Evolutionary conservation across 2,329 filamentous ascomycete species (phyloP), one percentile per base, ranked within the genome.

Genomic region (Gnomoniopsis sp.): DNA sequence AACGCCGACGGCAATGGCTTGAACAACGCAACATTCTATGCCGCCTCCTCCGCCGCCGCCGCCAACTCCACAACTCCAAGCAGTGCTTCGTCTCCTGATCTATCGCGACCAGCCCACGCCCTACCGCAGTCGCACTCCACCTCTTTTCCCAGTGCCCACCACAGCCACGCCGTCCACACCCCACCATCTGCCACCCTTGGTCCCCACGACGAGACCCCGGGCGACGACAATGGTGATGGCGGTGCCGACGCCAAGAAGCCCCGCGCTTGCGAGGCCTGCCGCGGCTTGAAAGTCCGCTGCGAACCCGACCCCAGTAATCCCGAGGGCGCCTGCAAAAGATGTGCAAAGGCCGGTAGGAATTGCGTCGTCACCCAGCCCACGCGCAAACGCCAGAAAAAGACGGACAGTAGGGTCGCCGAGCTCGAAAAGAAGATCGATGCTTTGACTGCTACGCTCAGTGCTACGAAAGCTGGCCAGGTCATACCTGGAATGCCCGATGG

Each of bases 401-500:
- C 90, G 55, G 93, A 96, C 71, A 93, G 86, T 64, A 83, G 91
- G 53, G 92, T 97, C 14, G 89, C 91, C 10, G 92, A 96, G 77
- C 79, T 97, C 53, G 92, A 96, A 78, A 91, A 88, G 79, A 96
- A 96, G 77, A 93, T 96, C 63, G 91, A 96, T 76, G 90, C 89
- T 10, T 72, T 96, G 70, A 96, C 90, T 8, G 90, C 91, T 7
- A 91, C 86, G 38, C 71, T 96, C 64, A 87, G 91, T 49, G 85
- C 89, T 2, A 74, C 69, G 17, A 67, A 72, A 55, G 69, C 69
- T 10, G 65, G 65, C 14, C 59, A 61, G 48, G 47, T 44, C 15
- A 41, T 56, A 22, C 48, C 53, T 12, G 46, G 38, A 12, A 52
- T 56, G 43, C 57, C 59, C 22, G 59, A 59, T 22, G 59, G 57